Evolutionary conservation across 768 basidiomycete genomes (phyloP).

Genomic region (Tulasnella sp.): DNA sequence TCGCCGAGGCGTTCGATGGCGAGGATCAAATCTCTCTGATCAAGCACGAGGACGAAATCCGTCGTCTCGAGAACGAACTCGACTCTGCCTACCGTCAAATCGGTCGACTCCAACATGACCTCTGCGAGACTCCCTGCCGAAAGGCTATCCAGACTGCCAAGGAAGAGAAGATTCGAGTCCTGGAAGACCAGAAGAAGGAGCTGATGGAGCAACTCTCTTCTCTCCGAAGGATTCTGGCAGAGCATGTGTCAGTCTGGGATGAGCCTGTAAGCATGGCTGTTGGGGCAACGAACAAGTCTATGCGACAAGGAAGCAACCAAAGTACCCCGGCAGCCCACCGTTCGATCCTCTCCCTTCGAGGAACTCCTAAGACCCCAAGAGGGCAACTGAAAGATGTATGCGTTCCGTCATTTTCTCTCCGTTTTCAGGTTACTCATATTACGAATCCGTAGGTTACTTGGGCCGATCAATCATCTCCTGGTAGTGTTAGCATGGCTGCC

Average conservation of each 20-base stretch:
- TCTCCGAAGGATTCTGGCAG: slow-evolving; percentile 23
- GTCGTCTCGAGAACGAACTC: slow-evolving; percentile 68
- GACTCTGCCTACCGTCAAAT: slow-evolving; percentile 75
- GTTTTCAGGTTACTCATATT: background rate
- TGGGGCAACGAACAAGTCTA: background rate
- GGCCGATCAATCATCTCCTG: background rate
- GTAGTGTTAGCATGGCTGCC: background rate
- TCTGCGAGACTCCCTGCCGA: slow-evolving; percentile 68
- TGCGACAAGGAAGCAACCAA: background rate
- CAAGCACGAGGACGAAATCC: slow-evolving; percentile 35
- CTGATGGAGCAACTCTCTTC: slow-evolving; percentile 61
- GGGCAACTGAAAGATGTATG: slow-evolving; percentile 1
- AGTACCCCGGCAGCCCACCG: background rate
- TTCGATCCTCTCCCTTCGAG: slow-evolving; percentile 31
- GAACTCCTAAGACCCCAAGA: slow-evolving; percentile 60
- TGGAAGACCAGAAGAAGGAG: slow-evolving; percentile 56
- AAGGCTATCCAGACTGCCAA: slow-evolving; percentile 75
- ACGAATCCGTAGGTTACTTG: background rate
- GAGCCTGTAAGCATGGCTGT: background rate
- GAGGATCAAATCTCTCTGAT: slow-evolving; percentile 20
- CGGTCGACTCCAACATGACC: slow-evolving; percentile 58
- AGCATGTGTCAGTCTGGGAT: slow-evolving; percentile 17
- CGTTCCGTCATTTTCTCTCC: background rate
- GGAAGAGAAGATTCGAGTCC: slow-evolving; percentile 66
- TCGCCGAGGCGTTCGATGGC: background rate